A percentile compares a stretch with the other conserved stretches of the same genome.
phyloP scores from a whole-genome alignment of 805 yeast genomes.

The Spathaspora passalidarum region DNA sequence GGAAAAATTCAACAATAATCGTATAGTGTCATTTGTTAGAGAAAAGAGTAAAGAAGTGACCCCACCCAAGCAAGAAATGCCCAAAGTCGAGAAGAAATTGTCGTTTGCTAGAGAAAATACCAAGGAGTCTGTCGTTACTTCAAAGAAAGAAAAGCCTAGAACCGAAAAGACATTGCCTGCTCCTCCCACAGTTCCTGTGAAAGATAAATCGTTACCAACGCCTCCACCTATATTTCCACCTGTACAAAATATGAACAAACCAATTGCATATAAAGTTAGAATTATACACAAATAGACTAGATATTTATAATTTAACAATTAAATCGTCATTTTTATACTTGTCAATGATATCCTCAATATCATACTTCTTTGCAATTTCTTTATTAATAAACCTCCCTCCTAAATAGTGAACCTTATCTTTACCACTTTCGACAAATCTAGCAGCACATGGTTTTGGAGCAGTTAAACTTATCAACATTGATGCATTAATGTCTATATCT shows the following conservation, averaged over 20 bases:
- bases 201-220: background rate
- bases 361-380: constrained; percentile 68
- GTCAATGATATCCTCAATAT: constrained; percentile 47
- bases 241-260: background rate
- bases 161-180: too few relatives aligned
- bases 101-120: too few relatives aligned
- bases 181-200: background rate
- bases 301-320: constrained; percentile 29
- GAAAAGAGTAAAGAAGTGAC: background rate
- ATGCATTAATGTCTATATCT: constrained; percentile 51
- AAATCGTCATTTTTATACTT: constrained; percentile 32
- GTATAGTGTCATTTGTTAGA: background rate
- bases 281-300: background rate
- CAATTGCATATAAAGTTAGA: background rate
- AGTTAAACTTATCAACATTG: constrained; percentile 74
- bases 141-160: too few relatives aligned
- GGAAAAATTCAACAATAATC: background rate
- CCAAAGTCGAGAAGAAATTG: too few relatives aligned
- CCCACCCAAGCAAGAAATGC: background rate
- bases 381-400: constrained; percentile 86
- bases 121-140: too few relatives aligned
- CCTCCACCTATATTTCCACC: background rate
- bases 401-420: constrained; percentile 57
- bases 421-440: constrained; percentile 27
- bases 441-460: constrained; percentile 90